phyloP scores from a whole-genome alignment of 208 protist genomes.

The Acanthamoeba triangularis region DNA sequence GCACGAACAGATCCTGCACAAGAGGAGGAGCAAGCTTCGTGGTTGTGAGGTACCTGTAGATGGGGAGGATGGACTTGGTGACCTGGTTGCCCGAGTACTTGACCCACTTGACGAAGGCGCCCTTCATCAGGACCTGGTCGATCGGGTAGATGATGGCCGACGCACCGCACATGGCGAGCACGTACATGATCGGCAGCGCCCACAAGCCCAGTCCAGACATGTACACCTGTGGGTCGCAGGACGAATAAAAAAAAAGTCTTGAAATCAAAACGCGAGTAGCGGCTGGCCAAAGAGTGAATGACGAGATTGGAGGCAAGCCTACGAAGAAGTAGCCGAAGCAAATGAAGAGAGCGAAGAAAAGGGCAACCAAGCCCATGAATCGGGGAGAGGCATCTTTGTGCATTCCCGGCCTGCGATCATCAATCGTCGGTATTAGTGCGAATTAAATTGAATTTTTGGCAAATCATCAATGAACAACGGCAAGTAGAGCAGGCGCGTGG shows the following conservation, averaged over 20 bases:
- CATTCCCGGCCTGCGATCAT: neutral
- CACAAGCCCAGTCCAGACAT: slow-evolving; percentile 3
- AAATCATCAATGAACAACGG: neutral
- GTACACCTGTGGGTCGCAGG: neutral
- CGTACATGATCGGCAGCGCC: slow-evolving; percentile 50
- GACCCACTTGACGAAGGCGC: slow-evolving; percentile 56
- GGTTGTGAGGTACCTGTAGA: neutral
- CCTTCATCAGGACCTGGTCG: slow-evolving; percentile 16
- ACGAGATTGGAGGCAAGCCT: neutral
- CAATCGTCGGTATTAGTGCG: neutral
- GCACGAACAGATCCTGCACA: neutral
- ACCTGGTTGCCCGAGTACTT: slow-evolving; percentile 69
- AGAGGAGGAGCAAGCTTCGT: neutral
- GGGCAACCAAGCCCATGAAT: slow-evolving; percentile 66
- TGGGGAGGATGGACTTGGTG: slow-evolving; percentile 57
- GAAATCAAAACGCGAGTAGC: neutral
- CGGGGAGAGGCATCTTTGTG: slow-evolving; percentile 33
- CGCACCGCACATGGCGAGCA: slow-evolving; percentile 21
- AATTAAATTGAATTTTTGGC: neutral
- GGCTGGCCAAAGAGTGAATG: neutral
- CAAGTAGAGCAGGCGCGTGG: neutral
- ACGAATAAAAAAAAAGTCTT: neutral
- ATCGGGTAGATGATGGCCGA: slow-evolving; percentile 11
- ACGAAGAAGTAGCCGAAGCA: slow-evolving; percentile 21
- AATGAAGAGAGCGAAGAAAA: slow-evolving; percentile 62